Percentiles rank a stretch among this genome's conserved stretches.
Evolutionary conservation across 345 rosid genomes (phyloP).

Genomic region (Lagerstroemia speciosa): DNA sequence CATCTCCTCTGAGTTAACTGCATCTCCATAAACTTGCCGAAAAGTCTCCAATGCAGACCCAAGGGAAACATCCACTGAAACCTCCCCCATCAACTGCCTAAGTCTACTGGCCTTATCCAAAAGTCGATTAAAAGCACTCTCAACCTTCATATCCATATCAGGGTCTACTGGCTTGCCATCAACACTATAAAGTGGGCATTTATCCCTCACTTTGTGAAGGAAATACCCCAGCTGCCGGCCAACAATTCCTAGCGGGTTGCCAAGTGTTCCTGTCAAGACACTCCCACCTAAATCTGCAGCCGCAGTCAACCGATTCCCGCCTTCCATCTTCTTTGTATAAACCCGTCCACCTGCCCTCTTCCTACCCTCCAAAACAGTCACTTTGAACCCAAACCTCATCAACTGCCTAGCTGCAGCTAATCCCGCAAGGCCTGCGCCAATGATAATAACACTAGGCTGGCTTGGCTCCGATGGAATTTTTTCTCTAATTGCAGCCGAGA

Average conservation of each 20-base stretch:
- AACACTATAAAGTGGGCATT: constrained; percentile 71
- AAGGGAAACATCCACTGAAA: constrained; percentile 76
- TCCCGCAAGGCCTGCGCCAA: constrained; percentile 93
- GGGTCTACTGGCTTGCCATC: constrained; percentile 81
- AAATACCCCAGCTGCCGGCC: constrained; percentile 70
- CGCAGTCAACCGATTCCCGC: constrained; percentile 58
- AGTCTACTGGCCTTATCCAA: constrained; percentile 84
- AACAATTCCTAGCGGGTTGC: constrained; percentile 86
- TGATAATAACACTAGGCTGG: constrained; percentile 43
- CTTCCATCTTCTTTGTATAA: constrained; percentile 94
- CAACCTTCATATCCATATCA: constrained; percentile 73
- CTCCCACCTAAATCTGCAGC: constrained; percentile 97
- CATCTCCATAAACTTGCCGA: constrained; percentile 58
- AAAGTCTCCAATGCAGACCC: constrained; percentile 90
- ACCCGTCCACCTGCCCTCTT: constrained; percentile 96
- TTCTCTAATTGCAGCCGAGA: constrained; percentile 65
- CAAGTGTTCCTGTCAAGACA: constrained; percentile 86
- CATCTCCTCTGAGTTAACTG: constrained; percentile 58
- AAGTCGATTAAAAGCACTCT: constrained; percentile 65
- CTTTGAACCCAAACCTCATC: constrained; percentile 81
- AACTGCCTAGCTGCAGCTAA: constrained; percentile 85
- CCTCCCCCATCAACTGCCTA: constrained; percentile 96
- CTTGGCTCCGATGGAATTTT: constrained; percentile 46
- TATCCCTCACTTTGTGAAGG: constrained; percentile 84
- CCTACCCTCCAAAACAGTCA: constrained; percentile 92